Conservation (phyloP, 2,329 filamentous ascomycete species). For the Monilinia fructicola region DNA sequence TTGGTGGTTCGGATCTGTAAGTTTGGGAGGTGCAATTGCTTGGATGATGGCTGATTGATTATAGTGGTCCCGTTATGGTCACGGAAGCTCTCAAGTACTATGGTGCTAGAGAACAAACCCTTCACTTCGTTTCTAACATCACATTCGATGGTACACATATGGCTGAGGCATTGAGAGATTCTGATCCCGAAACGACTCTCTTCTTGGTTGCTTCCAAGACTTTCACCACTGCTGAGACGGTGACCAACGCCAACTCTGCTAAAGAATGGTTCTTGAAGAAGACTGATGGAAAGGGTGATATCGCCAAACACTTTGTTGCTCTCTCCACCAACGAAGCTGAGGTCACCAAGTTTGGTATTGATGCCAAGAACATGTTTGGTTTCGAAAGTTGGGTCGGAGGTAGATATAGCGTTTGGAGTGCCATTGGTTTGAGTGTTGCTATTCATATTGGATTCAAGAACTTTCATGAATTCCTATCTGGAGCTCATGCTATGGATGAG, state of each 20-base stretch:
- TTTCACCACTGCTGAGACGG: conserved; percentile 97
- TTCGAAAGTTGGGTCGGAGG: conserved; percentile 99
- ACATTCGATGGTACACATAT: conserved; percentile 97
- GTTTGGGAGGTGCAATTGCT: conserved; percentile 42
- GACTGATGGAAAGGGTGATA: conserved; percentile 72
- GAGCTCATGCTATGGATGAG: conserved; percentile 96
- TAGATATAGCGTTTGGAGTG: conserved; percentile 98
- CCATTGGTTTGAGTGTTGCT: conserved; percentile 91
- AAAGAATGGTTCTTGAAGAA: conserved; percentile 95
- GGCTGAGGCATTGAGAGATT: conserved; percentile 83
- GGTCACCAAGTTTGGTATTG: conserved; percentile 98
- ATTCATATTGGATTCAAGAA: conserved; percentile 97
- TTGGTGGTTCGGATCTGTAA: conserved; percentile 96
- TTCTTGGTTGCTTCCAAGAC: conserved; percentile 99
- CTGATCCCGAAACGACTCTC: conserved; percentile 95
- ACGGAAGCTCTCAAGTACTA: conserved; percentile 97
- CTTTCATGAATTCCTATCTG: conserved; percentile 93
- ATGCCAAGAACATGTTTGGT: conserved; percentile 99
- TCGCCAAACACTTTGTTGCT: conserved; percentile 98
- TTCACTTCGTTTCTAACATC: conserved; percentile 99
- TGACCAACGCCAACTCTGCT: conserved; percentile 93
- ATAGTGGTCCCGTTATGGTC: conserved; percentile 95
- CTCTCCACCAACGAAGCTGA: conserved; percentile 93
- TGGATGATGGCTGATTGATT: conserved; percentile 31
- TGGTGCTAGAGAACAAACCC: conserved; percentile 77